phyloP scores from a whole-genome alignment of 805 yeast genomes.

The Candida koratica region DNA sequence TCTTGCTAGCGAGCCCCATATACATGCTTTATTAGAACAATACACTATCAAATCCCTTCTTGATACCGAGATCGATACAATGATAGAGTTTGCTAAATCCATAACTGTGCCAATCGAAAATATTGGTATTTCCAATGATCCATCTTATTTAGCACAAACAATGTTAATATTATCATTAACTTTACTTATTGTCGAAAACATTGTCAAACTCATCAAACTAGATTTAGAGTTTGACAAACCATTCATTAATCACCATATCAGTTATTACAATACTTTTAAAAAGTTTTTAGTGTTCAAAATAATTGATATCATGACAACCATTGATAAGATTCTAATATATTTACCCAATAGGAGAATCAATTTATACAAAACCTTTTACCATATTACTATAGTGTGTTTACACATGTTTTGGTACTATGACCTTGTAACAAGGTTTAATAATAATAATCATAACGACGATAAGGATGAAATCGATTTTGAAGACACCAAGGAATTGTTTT shows the following conservation, averaged over 20 bases:
- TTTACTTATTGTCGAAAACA: conserved; percentile 26
- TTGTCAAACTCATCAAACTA: conserved; percentile 20
- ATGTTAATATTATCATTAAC: conserved; percentile 24
- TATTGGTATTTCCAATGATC: conserved; percentile 23
- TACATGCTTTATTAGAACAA: conserved; percentile 25
- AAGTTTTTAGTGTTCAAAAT: conserved; percentile 25
- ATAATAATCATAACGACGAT: conserved; percentile 14
- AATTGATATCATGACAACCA: conserved; percentile 24
- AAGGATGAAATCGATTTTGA: conserved; percentile 12
- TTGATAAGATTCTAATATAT: conserved; percentile 20
- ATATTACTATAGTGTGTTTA: conserved; percentile 24
- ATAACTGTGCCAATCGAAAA: conserved; percentile 17
- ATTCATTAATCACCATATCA: conserved; percentile 45
- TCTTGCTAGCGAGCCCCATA: conserved; percentile 25
- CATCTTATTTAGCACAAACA: conserved; percentile 24
- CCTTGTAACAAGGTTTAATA: conserved; percentile 23
- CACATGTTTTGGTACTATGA: conserved; percentile 31
- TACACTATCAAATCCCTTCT: conserved; percentile 26
- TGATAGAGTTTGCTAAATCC: conserved; percentile 22
- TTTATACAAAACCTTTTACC: conserved; percentile 28
- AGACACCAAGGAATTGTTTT: conserved; percentile 10
- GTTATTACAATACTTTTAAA: conserved; percentile 40
- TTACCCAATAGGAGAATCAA: conserved; percentile 16
- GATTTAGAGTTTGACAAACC: conserved; percentile 38
- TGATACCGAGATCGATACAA: conserved; percentile 19